Evolutionary conservation across 345 rosid genomes (phyloP), one percentile per base, ranked within the genome.

Genomic region (Xanthoceras sorbifolium): DNA sequence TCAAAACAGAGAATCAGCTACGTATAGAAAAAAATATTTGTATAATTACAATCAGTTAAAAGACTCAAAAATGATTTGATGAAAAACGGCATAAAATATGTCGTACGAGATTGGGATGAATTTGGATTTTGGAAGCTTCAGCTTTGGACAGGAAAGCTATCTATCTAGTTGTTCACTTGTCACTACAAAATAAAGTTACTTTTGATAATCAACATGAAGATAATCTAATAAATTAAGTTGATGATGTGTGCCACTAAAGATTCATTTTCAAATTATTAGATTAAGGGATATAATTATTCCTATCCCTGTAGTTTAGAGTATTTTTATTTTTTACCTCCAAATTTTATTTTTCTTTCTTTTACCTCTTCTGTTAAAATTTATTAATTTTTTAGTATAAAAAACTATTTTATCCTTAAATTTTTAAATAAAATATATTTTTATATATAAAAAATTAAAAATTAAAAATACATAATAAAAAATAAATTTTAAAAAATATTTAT

Each of bases 171-270:
- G 17, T 14, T 55, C 22, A 17, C 50, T 12, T 14, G 59, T 60
- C 64, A 60, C 31, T 28, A 60, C 17, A 60, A n/a, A n/a, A 23
- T 25, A 10, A 60, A 66, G 29, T 0, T 28, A 20, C 55, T 66
- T 68, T 61, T 54, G 38, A 17, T 61, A 20, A 59, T 59, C 34
- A 38, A 42, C 74, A 72, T 48, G 18, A 7, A 57, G 81, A 81
- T 81, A 73, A 77, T 69, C 17, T 78, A 64, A 70, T 36, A 31
- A 54, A 77, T 70, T n/a, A 9, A 63, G 3, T 8, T 59, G 76
- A 59, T 71, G 63, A 71, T 48, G 44, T 71, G 79, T 48, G 63
- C 71, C 79, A 75, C 77, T 75, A 55, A 64, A 6, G 28, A 20
- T 62, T 62, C 76, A 62, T 61, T n/a, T n/a, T n/a, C n/a, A n/a